These are phyloP conservation scores for Pulveroboletus sp. DNA, from an alignment of 768 basidiomycete species.

Conservation along the genomic window DNA sequence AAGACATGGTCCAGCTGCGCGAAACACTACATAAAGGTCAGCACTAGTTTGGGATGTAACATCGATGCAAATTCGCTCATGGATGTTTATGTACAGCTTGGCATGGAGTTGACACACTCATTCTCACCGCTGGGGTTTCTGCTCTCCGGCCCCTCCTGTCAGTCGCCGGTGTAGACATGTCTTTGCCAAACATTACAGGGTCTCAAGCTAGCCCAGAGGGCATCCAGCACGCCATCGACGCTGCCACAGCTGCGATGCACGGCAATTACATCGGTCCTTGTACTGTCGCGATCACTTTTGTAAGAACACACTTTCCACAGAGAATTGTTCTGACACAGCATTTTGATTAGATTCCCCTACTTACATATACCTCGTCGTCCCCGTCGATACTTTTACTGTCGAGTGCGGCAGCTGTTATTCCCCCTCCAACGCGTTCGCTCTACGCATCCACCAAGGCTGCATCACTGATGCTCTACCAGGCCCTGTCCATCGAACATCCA, in stretches of 20 bases:
- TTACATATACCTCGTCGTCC: conserved; percentile 56
- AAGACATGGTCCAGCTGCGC: conserved; percentile 66
- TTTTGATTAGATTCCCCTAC: conserved; percentile 66
- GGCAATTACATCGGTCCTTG: conserved; percentile 74
- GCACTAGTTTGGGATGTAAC: background rate
- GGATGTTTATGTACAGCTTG: conserved; percentile 49
- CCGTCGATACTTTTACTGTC: conserved; percentile 82
- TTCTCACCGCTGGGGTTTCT: conserved; percentile 83
- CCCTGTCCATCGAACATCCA: conserved; percentile 79
- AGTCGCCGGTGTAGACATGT: conserved; percentile 54
- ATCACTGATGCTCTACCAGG: conserved; percentile 71
- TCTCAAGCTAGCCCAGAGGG: conserved; percentile 49
- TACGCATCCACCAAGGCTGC: conserved; percentile 86
- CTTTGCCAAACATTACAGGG: conserved; percentile 26
- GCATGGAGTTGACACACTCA: conserved; percentile 78
- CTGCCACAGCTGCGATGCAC: conserved; percentile 52
- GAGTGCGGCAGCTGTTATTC: conserved; percentile 73
- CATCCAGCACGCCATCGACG: conserved; percentile 55
- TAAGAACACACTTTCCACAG: conserved; percentile 34
- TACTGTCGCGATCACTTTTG: conserved; percentile 67
- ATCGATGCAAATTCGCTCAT: conserved; percentile 3
- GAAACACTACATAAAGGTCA: conserved; percentile 52
- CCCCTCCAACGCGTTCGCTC: conserved; percentile 81
- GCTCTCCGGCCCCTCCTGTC: conserved; percentile 74
- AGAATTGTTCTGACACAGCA: background rate